phyloP scores from a whole-genome alignment of 106 monocot species.

The Chionographis japonica region DNA sequence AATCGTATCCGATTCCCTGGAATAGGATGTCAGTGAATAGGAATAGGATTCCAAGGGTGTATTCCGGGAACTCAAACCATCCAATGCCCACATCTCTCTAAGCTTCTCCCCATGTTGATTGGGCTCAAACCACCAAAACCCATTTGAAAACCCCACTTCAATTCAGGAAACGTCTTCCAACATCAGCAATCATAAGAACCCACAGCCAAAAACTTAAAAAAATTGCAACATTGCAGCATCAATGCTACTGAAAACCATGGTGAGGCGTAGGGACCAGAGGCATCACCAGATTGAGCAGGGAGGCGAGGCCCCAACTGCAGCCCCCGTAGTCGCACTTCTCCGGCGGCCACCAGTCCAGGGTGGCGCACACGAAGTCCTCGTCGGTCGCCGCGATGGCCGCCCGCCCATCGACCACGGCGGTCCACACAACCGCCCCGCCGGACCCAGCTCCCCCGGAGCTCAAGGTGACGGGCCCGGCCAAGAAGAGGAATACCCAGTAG shows the following conservation, averaged over 20 bases:
- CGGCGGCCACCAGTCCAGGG: constrained; percentile 98
- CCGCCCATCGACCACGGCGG: constrained; percentile 43
- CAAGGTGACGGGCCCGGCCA: constrained; percentile 6
- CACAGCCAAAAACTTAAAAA: background rate
- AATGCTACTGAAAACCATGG: background rate
- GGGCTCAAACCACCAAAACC: no score
- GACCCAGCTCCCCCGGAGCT: background rate
- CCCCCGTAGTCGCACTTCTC: constrained; percentile 96
- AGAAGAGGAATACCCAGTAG: constrained; percentile 34
- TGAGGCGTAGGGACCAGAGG: background rate
- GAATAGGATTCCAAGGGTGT: no score
- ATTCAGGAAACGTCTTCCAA: no score
- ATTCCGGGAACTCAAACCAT: no score
- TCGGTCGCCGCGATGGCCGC: constrained; percentile 58
- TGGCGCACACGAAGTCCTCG: constrained; percentile 81
- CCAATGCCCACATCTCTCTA: no score
- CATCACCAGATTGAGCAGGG: constrained; percentile 80
- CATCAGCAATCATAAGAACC: no score
- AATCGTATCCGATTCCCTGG: no score
- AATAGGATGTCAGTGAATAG: no score
- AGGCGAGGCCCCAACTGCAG: constrained; percentile 84
- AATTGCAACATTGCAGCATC: no score
- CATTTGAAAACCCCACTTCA: no score
- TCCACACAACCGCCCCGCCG: background rate
- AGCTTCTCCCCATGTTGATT: no score